Conservation (phyloP, 805 yeast genomes). For the Starmerella khaoyaiensis region DNA sequence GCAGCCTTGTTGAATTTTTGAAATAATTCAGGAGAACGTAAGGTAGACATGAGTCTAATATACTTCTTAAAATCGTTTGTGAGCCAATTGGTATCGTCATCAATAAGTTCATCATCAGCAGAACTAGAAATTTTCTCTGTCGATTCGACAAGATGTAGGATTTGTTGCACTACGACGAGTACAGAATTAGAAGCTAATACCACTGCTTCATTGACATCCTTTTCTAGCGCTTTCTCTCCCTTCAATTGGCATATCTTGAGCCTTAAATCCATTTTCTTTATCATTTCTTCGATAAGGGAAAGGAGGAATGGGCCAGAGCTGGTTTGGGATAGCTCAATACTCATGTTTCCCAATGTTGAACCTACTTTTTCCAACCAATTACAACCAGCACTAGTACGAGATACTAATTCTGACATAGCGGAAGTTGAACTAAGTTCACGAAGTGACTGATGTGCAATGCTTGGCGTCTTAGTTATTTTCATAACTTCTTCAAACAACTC, state of each 20-base stretch:
- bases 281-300: background rate
- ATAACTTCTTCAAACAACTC: background rate
- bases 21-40: slow-evolving; percentile 32
- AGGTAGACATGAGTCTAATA: slow-evolving; percentile 31
- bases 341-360: background rate
- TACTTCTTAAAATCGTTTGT: slow-evolving; percentile 36
- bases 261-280: background rate
- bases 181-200: slow-evolving; percentile 45
- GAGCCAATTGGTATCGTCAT: slow-evolving; percentile 67
- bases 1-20: slow-evolving; percentile 27
- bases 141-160: slow-evolving; percentile 19
- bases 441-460: background rate
- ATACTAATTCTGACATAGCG: background rate
- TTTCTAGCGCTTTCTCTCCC: too few relatives aligned
- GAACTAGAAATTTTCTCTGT: slow-evolving; percentile 14
- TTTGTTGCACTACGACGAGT: slow-evolving; percentile 54
- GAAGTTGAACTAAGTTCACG: too few relatives aligned
- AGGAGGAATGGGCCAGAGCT: background rate
- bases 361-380: background rate
- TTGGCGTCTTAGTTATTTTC: background rate
- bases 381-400: background rate
- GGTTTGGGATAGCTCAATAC: background rate
- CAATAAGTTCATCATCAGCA: slow-evolving; percentile 39
- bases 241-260: too few relatives aligned
- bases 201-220: slow-evolving; percentile 24